These are phyloP conservation scores for Rhododendron kiyosumense DNA, from an alignment of 148 eudicot species.

Conservation along the genomic window DNA sequence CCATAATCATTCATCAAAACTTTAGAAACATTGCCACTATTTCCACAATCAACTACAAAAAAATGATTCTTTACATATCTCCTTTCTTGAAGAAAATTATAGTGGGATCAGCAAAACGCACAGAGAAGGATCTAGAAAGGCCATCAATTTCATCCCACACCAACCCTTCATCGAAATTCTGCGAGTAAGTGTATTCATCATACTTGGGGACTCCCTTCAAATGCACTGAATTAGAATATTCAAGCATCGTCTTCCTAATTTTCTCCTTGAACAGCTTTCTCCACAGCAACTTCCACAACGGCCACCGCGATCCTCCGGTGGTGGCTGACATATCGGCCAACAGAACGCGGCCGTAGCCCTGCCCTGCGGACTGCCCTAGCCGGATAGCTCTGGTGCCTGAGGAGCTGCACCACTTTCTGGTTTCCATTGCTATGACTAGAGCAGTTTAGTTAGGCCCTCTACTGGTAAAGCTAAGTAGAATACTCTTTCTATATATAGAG, in stretches of 20 bases:
- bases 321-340: not conserved
- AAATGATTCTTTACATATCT: not conserved
- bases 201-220: constrained; percentile 20
- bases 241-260: constrained; percentile 28
- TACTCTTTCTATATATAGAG: not conserved
- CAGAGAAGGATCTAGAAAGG: constrained; percentile 41
- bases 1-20: not conserved
- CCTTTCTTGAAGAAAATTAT: constrained; percentile 9
- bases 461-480: not conserved
- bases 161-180: constrained; percentile 49
- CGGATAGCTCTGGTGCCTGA: constrained; percentile 15
- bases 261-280: constrained; percentile 27
- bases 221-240: not conserved
- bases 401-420: constrained; percentile 14
- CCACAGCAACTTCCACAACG: constrained; percentile 35
- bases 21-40: too few relatives aligned
- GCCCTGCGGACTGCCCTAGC: constrained; percentile 26
- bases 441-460: not conserved
- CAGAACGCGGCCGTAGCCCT: not conserved
- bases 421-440: constrained; percentile 18
- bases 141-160: constrained; percentile 37
- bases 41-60: not conserved
- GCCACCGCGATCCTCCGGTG: not conserved
- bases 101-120: constrained; percentile 44
- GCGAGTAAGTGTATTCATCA: constrained; percentile 42